Evolutionary conservation across 352 stramenopile species (phyloP).

Genomic region (Aphanomyces astaci): DNA sequence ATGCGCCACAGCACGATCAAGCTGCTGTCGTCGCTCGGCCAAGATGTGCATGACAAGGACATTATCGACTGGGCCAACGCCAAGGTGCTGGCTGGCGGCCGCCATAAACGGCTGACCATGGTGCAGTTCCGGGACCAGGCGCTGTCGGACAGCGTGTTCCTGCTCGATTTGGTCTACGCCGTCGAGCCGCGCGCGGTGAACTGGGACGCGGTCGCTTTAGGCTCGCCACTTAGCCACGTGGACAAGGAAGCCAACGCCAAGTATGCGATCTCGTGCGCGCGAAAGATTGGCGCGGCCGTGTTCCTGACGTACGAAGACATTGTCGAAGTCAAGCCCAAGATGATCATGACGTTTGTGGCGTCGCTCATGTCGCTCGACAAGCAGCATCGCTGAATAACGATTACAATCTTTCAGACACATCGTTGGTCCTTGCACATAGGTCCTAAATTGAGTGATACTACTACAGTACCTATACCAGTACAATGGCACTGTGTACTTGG

Average conservation of each 20-base stretch:
- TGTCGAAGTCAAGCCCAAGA: conserved; percentile 89
- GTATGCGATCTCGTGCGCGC: conserved; percentile 88
- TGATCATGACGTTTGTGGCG: conserved; percentile 87
- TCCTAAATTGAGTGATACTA: no score
- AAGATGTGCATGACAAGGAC: conserved; percentile 65
- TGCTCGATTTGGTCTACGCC: conserved; percentile 81
- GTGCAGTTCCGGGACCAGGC: conserved; percentile 72
- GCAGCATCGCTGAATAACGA: conserved; percentile 29
- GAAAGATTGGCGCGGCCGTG: conserved; percentile 88
- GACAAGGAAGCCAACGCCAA: conserved; percentile 88
- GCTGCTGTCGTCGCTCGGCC: conserved; percentile 56
- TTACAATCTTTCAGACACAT: no score
- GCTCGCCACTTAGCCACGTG: conserved; percentile 40
- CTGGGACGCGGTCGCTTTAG: conserved; percentile 76
- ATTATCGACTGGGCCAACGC: conserved; percentile 79
- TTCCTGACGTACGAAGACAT: conserved; percentile 93
- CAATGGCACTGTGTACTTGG: no score
- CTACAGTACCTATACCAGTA: no score
- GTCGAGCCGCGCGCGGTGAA: conserved; percentile 85
- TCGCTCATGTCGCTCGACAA: conserved; percentile 79
- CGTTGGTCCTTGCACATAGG: no score
- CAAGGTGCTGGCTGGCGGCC: conserved; percentile 70
- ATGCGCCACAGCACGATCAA: conserved; percentile 90
- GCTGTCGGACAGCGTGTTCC: conserved; percentile 71
- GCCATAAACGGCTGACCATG: conserved; percentile 60